phyloP scores from a whole-genome alignment of 192 early-diverging fungal genomes.

The Spizellomyces punctatus region DNA sequence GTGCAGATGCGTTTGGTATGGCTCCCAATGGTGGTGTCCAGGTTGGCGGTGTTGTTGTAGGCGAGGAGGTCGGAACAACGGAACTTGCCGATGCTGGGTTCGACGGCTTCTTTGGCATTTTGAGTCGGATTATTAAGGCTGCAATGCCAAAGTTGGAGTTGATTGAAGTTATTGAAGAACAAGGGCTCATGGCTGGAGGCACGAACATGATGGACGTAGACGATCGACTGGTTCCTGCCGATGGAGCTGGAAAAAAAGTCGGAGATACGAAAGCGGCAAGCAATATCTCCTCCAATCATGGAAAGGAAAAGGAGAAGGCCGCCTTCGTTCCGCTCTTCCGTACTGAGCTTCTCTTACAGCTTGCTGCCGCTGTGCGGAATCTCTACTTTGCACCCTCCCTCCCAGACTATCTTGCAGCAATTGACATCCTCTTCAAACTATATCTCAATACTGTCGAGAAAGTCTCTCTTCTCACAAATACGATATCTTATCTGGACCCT shows the following conservation, averaged over 20 bases:
- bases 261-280: background rate
- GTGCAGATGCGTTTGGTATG: conserved; percentile 15
- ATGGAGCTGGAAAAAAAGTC: background rate
- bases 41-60: conserved; percentile 57
- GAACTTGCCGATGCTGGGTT: conserved; percentile 48
- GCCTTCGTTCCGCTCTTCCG: conserved; percentile 48
- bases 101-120: conserved; percentile 54
- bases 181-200: conserved; percentile 7
- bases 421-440: conserved; percentile 53
- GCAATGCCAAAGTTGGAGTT: conserved; percentile 31
- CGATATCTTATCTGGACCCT: conserved; percentile 55
- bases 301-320: background rate
- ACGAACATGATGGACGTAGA: conserved; percentile 23
- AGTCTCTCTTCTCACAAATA: conserved; percentile 47
- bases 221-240: background rate
- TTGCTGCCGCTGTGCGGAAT: conserved; percentile 12
- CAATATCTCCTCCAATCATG: background rate
- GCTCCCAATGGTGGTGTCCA: conserved; percentile 41
- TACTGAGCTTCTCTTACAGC: conserved; percentile 49
- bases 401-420: conserved; percentile 45
- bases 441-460: conserved; percentile 49
- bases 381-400: conserved; percentile 55
- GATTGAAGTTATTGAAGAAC: conserved; percentile 44
- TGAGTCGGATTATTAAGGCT: conserved; percentile 38
- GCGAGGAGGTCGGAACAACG: conserved; percentile 49